Evolutionary conservation across 768 basidiomycete species (phyloP).

Genomic region (Naganishia friedmannii): DNA sequence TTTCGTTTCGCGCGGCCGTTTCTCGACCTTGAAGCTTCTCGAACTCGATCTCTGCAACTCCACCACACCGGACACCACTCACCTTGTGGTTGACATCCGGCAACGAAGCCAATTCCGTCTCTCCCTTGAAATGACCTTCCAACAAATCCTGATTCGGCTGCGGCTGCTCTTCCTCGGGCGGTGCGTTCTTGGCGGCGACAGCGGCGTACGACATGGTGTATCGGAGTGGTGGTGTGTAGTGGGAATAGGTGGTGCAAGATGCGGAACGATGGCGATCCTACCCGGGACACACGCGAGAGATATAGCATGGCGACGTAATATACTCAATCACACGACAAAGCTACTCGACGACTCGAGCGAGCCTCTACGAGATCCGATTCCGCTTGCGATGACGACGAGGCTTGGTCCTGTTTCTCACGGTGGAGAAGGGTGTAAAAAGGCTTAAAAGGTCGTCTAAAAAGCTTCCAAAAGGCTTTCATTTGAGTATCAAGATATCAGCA

Average conservation of each 20-base stretch:
- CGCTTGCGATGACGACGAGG: slow-evolving; percentile 15
- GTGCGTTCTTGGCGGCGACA: slow-evolving; percentile 62
- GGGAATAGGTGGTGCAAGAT: neutral
- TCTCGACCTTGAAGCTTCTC: too few relatives aligned
- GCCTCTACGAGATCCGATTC: neutral
- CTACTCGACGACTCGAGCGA: neutral
- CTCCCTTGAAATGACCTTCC: slow-evolving; percentile 56
- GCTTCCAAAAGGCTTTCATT: too few relatives aligned
- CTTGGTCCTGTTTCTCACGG: neutral
- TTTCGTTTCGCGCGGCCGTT: too few relatives aligned
- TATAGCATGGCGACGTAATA: neutral
- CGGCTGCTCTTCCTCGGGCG: slow-evolving; percentile 56
- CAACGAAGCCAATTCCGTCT: slow-evolving; percentile 50
- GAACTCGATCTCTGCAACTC: too few relatives aligned
- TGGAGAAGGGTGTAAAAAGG: neutral
- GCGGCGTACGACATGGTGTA: slow-evolving; percentile 70
- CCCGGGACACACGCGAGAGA: neutral
- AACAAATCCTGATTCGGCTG: slow-evolving; percentile 65
- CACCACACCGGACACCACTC: slow-evolving; percentile 18
- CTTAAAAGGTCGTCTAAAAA: too few relatives aligned
- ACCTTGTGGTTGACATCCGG: slow-evolving; percentile 56
- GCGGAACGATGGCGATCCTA: neutral
- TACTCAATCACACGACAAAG: slow-evolving; percentile 2
- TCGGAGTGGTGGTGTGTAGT: too few relatives aligned
- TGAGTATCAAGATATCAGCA: too few relatives aligned